Conservation (phyloP, 257 asterid genomes). For the Penstemon eatonii region DNA sequence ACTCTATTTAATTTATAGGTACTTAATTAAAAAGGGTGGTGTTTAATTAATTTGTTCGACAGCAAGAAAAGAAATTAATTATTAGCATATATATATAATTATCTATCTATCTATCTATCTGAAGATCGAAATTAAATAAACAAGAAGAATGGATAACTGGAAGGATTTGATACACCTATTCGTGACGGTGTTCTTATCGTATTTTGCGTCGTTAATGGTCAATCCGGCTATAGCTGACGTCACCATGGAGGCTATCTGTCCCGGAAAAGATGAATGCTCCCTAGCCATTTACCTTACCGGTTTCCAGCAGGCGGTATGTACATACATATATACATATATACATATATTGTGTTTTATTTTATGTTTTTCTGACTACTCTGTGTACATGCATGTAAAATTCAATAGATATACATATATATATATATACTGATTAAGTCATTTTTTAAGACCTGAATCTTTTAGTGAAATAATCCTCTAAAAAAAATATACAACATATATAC, state of each 20-base stretch:
- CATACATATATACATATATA: background rate
- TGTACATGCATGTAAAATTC: background rate
- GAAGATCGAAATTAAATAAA: no score
- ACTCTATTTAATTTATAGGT: no score
- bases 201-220: slow-evolving; percentile 43
- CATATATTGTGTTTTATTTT: background rate
- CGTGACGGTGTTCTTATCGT: slow-evolving; percentile 43
- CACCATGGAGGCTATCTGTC: slow-evolving; percentile 53
- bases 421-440: no score
- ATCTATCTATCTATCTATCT: no score
- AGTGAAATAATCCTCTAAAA: no score
- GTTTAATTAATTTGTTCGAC: no score
- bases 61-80: no score
- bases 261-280: slow-evolving; percentile 57
- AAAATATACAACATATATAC: no score
- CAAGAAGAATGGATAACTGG: slow-evolving; percentile 39
- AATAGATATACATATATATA: background rate
- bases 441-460: no score
- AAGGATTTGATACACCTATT: slow-evolving; percentile 47
- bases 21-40: no score
- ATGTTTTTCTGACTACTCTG: background rate
- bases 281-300: slow-evolving; percentile 64
- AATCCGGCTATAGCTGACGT: slow-evolving; percentile 56
- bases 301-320: slow-evolving; percentile 57
- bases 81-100: no score